Evolutionary conservation across 495 filamentous ascomycete genomes (phyloP).

Genomic region (Daldinia vernicosa): DNA sequence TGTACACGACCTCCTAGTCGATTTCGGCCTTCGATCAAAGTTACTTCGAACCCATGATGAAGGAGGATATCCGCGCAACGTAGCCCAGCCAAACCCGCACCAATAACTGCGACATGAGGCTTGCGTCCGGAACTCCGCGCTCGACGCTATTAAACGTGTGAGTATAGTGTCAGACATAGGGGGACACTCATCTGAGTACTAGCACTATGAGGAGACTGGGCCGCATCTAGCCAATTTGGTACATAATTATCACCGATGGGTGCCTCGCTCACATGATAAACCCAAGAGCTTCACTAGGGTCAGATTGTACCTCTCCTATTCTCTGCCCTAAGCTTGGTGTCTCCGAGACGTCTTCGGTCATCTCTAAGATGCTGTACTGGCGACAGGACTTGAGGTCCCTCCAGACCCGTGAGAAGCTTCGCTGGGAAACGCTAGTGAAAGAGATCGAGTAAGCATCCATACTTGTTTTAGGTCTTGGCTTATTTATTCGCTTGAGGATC

Average conservation of each 20-base stretch:
- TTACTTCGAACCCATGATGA: constrained; percentile 80
- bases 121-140: constrained; percentile 45
- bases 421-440: constrained; percentile 53
- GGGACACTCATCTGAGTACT: constrained; percentile 47
- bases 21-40: constrained; percentile 84
- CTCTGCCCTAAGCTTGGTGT: constrained; percentile 31
- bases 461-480: constrained; percentile 16
- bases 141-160: constrained; percentile 50
- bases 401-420: constrained; percentile 56
- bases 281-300: constrained; percentile 42
- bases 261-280: constrained; percentile 48
- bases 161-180: constrained; percentile 32
- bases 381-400: constrained; percentile 55
- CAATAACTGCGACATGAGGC: constrained; percentile 75
- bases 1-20: constrained; percentile 83
- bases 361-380: constrained; percentile 47
- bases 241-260: constrained; percentile 41
- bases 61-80: constrained; percentile 84
- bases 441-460: constrained; percentile 64
- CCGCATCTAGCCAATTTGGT: constrained; percentile 43
- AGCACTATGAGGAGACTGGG: constrained; percentile 49
- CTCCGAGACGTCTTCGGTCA: constrained; percentile 34
- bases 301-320: constrained; percentile 47
- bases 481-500: not conserved
- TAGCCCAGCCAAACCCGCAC: constrained; percentile 87